Evolutionary conservation across 257 asterid species (phyloP).

Genomic region (Nicotiana obtusifolia): DNA sequence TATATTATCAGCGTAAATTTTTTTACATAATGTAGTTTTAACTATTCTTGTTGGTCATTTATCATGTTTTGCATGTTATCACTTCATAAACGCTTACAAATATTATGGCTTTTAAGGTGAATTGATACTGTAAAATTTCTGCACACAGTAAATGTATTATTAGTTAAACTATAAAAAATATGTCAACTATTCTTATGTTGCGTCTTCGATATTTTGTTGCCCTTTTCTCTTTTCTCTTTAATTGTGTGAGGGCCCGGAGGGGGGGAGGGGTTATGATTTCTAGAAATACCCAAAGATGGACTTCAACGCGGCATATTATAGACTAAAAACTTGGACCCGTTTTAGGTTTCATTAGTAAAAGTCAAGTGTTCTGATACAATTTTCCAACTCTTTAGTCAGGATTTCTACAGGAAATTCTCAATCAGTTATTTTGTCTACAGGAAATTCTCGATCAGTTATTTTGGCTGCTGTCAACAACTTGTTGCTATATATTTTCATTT

Average conservation of each 20-base stretch:
- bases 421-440: not conserved
- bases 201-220: not conserved
- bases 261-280: not conserved
- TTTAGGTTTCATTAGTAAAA: not conserved
- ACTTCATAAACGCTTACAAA: no score
- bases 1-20: no score
- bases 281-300: not conserved
- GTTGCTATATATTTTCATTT: not conserved
- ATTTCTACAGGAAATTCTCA: not conserved
- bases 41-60: no score
- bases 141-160: no score
- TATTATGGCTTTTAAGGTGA: no score
- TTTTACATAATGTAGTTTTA: no score
- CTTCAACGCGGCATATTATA: constrained; percentile 1
- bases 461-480: not conserved
- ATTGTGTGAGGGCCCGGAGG: not conserved
- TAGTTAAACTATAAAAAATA: no score
- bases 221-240: not conserved
- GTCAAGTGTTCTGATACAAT: not conserved
- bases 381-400: not conserved
- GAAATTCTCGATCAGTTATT: not conserved
- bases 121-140: no score
- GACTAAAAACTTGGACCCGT: not conserved
- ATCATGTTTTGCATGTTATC: no score
- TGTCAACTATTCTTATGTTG: no score